Conservation (phyloP, 176 grass and related monocot species). For the Hyparrhenia diplandra region DNA sequence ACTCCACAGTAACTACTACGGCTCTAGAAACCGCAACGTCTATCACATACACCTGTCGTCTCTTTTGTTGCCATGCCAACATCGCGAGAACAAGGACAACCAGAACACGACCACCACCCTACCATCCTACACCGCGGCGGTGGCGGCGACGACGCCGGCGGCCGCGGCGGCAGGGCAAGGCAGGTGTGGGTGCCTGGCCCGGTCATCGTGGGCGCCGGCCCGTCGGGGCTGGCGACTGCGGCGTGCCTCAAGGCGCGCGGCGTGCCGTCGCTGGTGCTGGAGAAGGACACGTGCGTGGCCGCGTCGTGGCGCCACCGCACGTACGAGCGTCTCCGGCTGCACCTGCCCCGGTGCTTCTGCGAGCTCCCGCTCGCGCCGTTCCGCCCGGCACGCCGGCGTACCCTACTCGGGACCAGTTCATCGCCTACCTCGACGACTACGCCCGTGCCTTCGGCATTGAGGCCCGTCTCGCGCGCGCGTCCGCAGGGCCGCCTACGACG, state of each 20-base stretch:
- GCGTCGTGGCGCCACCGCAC: constrained; percentile 70
- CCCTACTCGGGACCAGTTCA: constrained; percentile 78
- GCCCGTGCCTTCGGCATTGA: constrained; percentile 50
- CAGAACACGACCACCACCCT: not conserved
- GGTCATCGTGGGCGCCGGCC: constrained; percentile 76
- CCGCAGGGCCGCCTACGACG: constrained; percentile 43
- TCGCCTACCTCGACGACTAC: constrained; percentile 77
- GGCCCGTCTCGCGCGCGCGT: constrained; percentile 49
- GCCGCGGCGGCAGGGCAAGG: not conserved
- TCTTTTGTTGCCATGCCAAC: constrained; percentile 25
- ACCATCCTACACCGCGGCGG: not conserved
- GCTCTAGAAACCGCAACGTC: not conserved
- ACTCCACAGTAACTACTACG: not conserved
- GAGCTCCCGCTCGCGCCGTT: constrained; percentile 71
- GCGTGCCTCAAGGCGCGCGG: constrained; percentile 68
- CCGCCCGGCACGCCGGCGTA: constrained; percentile 60
- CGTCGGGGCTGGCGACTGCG: constrained; percentile 69
- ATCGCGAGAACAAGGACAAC: not conserved
- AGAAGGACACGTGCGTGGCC: constrained; percentile 71
- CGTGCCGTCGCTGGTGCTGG: constrained; percentile 69
- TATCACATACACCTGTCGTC: not conserved
- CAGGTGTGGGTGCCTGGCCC: constrained; percentile 84
- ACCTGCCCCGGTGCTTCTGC: constrained; percentile 68
- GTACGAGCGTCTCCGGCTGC: constrained; percentile 78
- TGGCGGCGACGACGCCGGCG: not conserved